These are phyloP conservation scores for Pouteria campechiana DNA, from an alignment of 179 eudicot genomes.

Conservation along the genomic window DNA sequence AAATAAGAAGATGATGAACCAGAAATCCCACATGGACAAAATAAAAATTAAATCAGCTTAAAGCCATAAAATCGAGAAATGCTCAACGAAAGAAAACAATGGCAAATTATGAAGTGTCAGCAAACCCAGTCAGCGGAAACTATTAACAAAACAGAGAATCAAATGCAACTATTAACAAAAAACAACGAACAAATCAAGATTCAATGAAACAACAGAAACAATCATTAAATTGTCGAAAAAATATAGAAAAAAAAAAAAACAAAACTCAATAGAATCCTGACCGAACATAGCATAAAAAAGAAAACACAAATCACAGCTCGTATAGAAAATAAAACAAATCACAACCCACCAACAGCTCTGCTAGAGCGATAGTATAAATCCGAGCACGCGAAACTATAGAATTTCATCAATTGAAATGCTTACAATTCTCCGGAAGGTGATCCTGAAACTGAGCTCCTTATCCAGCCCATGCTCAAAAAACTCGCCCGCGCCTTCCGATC, in stretches of 20 bases:
- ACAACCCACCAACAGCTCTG: neutral
- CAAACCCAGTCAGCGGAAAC: too few relatives aligned
- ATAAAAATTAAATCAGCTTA: too few relatives aligned
- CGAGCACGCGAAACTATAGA: neutral
- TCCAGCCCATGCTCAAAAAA: constrained; percentile 26
- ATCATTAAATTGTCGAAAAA: too few relatives aligned
- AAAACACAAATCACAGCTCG: neutral
- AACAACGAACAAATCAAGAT: too few relatives aligned
- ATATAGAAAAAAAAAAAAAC: neutral
- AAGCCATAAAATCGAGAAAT: too few relatives aligned
- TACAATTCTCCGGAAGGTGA: constrained; percentile 63
- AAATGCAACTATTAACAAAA: too few relatives aligned
- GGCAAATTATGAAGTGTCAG: too few relatives aligned
- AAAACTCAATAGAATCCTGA: neutral
- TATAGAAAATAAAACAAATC: neutral
- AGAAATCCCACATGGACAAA: too few relatives aligned
- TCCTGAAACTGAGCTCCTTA: constrained; percentile 42
- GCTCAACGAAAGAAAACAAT: too few relatives aligned
- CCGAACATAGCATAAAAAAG: neutral
- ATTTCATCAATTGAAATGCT: constrained; percentile 5
- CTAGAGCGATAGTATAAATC: neutral
- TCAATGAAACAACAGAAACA: too few relatives aligned
- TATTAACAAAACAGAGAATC: too few relatives aligned
- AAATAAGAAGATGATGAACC: too few relatives aligned
- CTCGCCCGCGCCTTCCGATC: constrained; percentile 17